phyloP scores from a whole-genome alignment of 129 eudicot genomes.

The Saussurea involucrata region DNA sequence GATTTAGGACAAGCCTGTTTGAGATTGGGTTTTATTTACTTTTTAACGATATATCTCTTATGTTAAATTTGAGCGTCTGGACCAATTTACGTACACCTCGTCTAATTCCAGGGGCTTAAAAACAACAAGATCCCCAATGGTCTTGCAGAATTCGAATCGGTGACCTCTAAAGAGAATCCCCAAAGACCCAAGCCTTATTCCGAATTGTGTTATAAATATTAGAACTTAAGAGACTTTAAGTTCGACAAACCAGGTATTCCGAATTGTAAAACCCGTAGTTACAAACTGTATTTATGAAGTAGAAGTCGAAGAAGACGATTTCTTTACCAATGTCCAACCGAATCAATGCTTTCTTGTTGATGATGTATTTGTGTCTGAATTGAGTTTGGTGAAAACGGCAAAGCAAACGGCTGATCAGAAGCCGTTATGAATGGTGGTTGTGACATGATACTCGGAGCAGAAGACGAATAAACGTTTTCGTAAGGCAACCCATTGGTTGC shows the following conservation, averaged over 20 bases:
- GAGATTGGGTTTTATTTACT: too few relatives aligned
- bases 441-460: conserved; percentile 41
- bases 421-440: conserved; percentile 44
- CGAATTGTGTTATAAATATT: background rate
- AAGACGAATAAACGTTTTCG: conserved; percentile 41
- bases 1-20: too few relatives aligned
- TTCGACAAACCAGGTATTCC: background rate
- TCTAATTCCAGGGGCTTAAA: too few relatives aligned
- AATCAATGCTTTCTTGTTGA: conserved; percentile 60
- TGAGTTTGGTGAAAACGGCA: conserved; percentile 51
- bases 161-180: too few relatives aligned
- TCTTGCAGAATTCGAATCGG: too few relatives aligned
- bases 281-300: conserved; percentile 22
- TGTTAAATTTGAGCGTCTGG: too few relatives aligned
- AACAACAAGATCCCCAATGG: too few relatives aligned
- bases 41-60: too few relatives aligned
- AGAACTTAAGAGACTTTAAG: background rate
- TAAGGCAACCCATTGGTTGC: conserved; percentile 19
- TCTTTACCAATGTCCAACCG: conserved; percentile 58
- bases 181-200: too few relatives aligned
- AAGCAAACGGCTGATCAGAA: conserved; percentile 46
- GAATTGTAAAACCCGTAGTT: conserved; percentile 5
- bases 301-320: background rate
- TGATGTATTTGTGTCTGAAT: conserved; percentile 49
- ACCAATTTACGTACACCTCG: too few relatives aligned